A percentile compares a stretch with the other conserved stretches of the same genome.
Conservation (phyloP, 352 stramenopile species). For the Globisporangium heterothallicum region DNA sequence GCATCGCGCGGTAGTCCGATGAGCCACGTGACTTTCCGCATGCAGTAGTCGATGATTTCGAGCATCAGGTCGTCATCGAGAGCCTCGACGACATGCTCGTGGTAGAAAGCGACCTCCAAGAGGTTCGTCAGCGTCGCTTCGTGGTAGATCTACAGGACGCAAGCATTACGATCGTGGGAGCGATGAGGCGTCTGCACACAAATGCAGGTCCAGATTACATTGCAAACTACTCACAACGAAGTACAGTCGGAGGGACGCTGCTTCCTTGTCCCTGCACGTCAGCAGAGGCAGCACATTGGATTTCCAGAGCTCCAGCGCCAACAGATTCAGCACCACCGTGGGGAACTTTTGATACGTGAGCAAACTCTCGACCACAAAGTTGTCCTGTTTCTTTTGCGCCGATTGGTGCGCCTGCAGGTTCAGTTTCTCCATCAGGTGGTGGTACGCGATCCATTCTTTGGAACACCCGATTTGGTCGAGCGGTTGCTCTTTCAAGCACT, state of each 20-base stretch:
- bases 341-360: slow-evolving; percentile 91
- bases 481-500: slow-evolving; percentile 54
- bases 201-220: background rate
- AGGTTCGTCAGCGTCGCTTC: slow-evolving; percentile 87
- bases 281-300: slow-evolving; percentile 65
- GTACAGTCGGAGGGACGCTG: slow-evolving; percentile 84
- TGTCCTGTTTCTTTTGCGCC: slow-evolving; percentile 85
- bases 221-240: slow-evolving; percentile 59
- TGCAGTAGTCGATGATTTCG: slow-evolving; percentile 93
- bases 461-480: slow-evolving; percentile 54
- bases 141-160: slow-evolving; percentile 67
- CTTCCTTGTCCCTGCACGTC: slow-evolving; percentile 37
- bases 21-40: slow-evolving; percentile 87
- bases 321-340: slow-evolving; percentile 82
- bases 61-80: slow-evolving; percentile 85
- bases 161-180: background rate
- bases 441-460: slow-evolving; percentile 81
- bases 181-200: too few relatives aligned
- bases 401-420: slow-evolving; percentile 93
- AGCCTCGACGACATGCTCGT: slow-evolving; percentile 86
- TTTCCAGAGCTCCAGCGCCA: slow-evolving; percentile 90
- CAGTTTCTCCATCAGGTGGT: slow-evolving; percentile 88
- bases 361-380: slow-evolving; percentile 91
- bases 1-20: slow-evolving; percentile 52
- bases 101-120: slow-evolving; percentile 86